Evolutionary conservation across 2,329 filamentous ascomycete species (phyloP).

Genomic region (Zarea fungicola): DNA sequence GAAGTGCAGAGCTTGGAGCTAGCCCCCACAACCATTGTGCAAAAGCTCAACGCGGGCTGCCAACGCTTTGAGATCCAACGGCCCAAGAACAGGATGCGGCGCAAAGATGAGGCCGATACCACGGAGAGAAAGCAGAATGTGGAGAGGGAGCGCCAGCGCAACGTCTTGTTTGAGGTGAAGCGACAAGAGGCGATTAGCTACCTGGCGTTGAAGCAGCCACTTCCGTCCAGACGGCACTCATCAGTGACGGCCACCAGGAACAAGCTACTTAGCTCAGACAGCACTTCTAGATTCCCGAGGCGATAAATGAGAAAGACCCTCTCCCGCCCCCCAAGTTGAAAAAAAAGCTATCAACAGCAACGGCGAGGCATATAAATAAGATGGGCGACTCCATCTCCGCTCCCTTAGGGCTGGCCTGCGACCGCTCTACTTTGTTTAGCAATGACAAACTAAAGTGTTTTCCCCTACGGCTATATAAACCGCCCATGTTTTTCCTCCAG

Average conservation of each 20-base stretch:
- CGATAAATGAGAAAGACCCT: neutral
- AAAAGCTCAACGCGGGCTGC: constrained; percentile 45
- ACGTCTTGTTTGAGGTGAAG: constrained; percentile 43
- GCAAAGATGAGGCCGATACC: constrained; percentile 41
- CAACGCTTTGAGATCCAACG: constrained; percentile 34
- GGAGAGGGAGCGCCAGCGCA: constrained; percentile 44
- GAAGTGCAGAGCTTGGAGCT: constrained; percentile 23
- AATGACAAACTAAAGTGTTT: too few species aligned
- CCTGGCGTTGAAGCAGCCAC: constrained; percentile 26
- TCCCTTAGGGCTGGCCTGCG: too few species aligned
- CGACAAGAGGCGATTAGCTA: constrained; percentile 41
- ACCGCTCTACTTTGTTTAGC: too few species aligned
- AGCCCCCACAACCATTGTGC: constrained; percentile 34
- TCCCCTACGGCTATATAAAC: too few species aligned
- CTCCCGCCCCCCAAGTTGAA: neutral
- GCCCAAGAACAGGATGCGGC: constrained; percentile 32
- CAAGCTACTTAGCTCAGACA: neutral
- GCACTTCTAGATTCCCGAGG: neutral
- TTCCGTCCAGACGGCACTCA: constrained; percentile 24
- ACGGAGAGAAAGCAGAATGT: constrained; percentile 36
- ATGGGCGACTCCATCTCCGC: too few species aligned
- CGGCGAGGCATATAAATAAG: too few species aligned
- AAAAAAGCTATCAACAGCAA: too few species aligned
- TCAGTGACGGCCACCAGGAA: constrained; percentile 19
- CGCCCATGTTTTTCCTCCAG: too few species aligned